These are phyloP conservation scores for Camellia lanceoleosa DNA, from an alignment of 148 eudicot species.

Conservation along the genomic window DNA sequence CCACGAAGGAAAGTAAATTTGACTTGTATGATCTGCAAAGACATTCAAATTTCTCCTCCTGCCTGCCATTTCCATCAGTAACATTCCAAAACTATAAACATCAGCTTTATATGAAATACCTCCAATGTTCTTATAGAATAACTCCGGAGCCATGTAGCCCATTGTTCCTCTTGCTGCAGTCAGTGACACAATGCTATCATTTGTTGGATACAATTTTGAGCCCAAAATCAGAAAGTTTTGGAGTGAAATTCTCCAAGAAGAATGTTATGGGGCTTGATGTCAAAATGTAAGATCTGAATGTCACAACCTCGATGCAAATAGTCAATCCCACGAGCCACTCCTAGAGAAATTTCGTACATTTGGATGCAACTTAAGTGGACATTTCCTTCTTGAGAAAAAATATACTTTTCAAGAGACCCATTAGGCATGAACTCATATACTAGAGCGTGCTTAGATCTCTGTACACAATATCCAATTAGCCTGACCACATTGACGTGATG, in stretches of 20 bases:
- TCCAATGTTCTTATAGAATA: background rate
- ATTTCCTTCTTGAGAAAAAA: background rate
- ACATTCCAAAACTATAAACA: slow-evolving; percentile 8
- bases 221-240: slow-evolving; percentile 13
- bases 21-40: background rate
- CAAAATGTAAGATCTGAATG: slow-evolving; percentile 7
- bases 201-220: background rate
- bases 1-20: background rate
- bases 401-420: slow-evolving; percentile 1
- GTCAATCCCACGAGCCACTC: slow-evolving; percentile 9
- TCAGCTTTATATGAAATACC: background rate
- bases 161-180: background rate
- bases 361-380: background rate
- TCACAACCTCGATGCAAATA: slow-evolving; percentile 12
- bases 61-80: slow-evolving; percentile 21
- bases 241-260: background rate
- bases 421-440: slow-evolving; percentile 11
- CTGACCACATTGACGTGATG: slow-evolving; percentile 2
- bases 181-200: slow-evolving; percentile 2
- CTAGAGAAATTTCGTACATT: background rate
- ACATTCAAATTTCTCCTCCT: slow-evolving; percentile 14
- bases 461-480: background rate
- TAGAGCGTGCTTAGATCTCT: slow-evolving; percentile 3
- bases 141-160: background rate
- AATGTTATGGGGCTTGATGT: slow-evolving; percentile 9